Evolutionary conservation across 495 filamentous ascomycete species (phyloP), one percentile per base, ranked within the genome.

Genomic region (Platismatia glauca): DNA sequence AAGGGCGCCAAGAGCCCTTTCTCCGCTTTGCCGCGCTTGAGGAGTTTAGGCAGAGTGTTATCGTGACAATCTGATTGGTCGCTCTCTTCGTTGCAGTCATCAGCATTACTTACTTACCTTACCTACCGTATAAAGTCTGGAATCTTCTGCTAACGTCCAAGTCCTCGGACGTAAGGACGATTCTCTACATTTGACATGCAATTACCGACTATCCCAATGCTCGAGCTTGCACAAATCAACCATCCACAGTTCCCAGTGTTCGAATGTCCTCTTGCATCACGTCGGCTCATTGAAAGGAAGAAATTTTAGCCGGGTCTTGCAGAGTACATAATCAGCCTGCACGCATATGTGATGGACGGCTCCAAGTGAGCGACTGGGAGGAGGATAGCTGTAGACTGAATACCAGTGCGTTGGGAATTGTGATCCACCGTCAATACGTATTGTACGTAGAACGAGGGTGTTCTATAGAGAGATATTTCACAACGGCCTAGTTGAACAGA

Each of bases 1-100:
- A 53, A 33, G 7, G 20, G 3, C 16, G 50, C 50, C 50, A 53
- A 53, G 50, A 29, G 50, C 15, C 50, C 16, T 53, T 31, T 33
- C 50, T 53, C 50, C 50, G 29, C 50, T 4, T 53, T 53, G 50
- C 50, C 50, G 50, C 50, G 27, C 50, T 33, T 33, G 33, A 53
- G 50, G n/a, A n/a, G n/a, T n/a, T n/a, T n/a, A n/a, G n/a, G n/a
- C n/a, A n/a, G n/a, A n/a, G n/a, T n/a, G n/a, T 31, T 53, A 53
- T 53, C 50, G 50, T 33, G 29, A 53, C 13, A 7, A n/a, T 53
- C 15, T 53, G 50, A 53, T 53, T 53, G 15, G 50, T 31, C 50
- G 18, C 16, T 53, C n/a, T 4, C 16, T 53, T 16, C 15, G 20
- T 20, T 18, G 27, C 50, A 34, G 50, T 53, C 50, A 53, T 53